Evolutionary conservation across 2,329 filamentous ascomycete species (phyloP).

Genomic region (Colletotrichum destructivum): DNA sequence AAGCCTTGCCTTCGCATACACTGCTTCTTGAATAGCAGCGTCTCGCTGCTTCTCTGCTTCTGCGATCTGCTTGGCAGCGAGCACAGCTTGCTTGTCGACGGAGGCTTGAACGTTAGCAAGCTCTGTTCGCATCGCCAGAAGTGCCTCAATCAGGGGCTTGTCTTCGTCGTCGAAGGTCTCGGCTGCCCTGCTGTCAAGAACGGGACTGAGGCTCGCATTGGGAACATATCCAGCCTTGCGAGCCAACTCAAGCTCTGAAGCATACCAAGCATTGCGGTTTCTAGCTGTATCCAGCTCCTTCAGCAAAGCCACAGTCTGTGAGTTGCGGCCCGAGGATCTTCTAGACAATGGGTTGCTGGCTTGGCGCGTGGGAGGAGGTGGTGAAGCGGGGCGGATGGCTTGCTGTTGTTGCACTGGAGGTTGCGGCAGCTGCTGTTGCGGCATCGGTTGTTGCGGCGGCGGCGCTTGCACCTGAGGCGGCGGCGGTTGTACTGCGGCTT

Average conservation of each 20-base stretch:
- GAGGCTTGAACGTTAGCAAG: conserved; percentile 90
- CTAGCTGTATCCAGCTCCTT: conserved; percentile 90
- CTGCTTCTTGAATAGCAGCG: conserved; percentile 92
- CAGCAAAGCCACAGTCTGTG: conserved; percentile 80
- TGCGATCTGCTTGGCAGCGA: conserved; percentile 90
- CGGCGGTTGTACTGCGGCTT: conserved; percentile 16
- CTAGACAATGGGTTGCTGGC: conserved; percentile 71
- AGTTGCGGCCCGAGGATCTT: conserved; percentile 72
- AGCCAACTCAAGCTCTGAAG: conserved; percentile 92
- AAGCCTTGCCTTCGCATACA: conserved; percentile 93
- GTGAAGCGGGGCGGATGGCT: conserved; percentile 65
- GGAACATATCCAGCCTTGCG: conserved; percentile 90
- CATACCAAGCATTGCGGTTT: conserved; percentile 96
- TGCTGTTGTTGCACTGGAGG: conserved; percentile 52
- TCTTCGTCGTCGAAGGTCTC: conserved; percentile 94
- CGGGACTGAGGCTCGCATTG: conserved; percentile 77
- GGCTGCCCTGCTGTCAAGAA: conserved; percentile 81
- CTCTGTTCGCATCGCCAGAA: conserved; percentile 92
- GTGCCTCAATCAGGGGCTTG: conserved; percentile 89
- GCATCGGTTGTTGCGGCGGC: conserved; percentile 28
- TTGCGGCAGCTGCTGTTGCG: conserved; percentile 48
- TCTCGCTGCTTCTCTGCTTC: conserved; percentile 96
- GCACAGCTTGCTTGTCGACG: conserved; percentile 88
- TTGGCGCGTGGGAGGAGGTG: conserved; percentile 71
- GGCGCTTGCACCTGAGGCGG: conserved; percentile 7